A percentile compares a stretch with the other conserved stretches of the same genome.
Evolutionary conservation across 2,329 filamentous ascomycete species (phyloP).

Genomic region (Fusarium ramigenum): DNA sequence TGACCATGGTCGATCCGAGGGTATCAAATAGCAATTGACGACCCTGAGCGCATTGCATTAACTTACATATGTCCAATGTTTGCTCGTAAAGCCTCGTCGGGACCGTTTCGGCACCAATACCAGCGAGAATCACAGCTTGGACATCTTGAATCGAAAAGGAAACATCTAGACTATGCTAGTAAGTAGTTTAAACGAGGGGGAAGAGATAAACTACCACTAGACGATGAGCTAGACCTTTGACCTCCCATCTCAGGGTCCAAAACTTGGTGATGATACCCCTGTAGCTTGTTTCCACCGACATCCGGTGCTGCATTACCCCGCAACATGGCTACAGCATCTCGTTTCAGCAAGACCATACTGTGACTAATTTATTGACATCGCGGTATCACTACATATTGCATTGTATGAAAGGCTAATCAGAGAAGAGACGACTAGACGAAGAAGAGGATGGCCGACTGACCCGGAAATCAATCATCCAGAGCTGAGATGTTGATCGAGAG

Average conservation of each 20-base stretch:
- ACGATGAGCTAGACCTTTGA: accelerated
- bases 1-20: neutral
- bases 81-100: neutral
- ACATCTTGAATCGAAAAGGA: too few species aligned
- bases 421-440: neutral
- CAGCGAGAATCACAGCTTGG: neutral
- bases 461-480: neutral
- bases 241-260: neutral
- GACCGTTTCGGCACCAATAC: neutral
- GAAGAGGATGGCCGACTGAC: accelerated
- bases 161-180: neutral
- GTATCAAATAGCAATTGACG: neutral
- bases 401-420: neutral
- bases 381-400: neutral
- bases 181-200: neutral
- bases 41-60: neutral
- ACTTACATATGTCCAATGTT: neutral
- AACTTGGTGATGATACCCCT: neutral
- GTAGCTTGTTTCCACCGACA: neutral
- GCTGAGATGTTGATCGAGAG: neutral
- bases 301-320: neutral
- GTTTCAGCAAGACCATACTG: neutral
- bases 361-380: neutral
- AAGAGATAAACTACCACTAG: neutral
- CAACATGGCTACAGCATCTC: neutral